These are phyloP conservation scores for Allium fistulosum DNA, from an alignment of 106 monocot genomes.

Conservation along the genomic window DNA sequence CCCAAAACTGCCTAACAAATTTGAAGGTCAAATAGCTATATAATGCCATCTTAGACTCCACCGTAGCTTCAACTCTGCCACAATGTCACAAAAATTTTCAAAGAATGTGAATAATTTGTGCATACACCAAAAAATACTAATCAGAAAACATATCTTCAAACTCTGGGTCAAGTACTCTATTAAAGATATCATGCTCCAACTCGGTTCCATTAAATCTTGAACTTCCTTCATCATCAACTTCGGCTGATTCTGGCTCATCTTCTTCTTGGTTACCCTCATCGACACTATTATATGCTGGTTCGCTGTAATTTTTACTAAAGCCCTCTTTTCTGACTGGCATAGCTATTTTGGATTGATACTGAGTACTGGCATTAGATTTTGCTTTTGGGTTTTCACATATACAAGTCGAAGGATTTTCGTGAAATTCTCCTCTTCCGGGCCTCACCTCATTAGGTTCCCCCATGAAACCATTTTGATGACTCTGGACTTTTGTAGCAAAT, in stretches of 20 bases:
- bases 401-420: slow-evolving; percentile 69
- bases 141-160: background rate
- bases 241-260: background rate
- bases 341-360: background rate
- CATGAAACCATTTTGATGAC: slow-evolving; percentile 72
- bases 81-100: too few species aligned
- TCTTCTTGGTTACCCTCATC: background rate
- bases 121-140: background rate
- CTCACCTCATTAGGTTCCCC: slow-evolving; percentile 81
- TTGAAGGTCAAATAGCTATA: too few species aligned
- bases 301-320: background rate
- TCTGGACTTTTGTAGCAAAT: slow-evolving; percentile 49
- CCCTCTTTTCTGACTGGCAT: background rate
- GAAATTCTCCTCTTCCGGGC: slow-evolving; percentile 88
- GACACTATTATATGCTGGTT: background rate
- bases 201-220: background rate
- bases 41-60: too few species aligned
- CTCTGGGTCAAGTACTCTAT: background rate
- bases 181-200: background rate
- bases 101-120: too few species aligned
- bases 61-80: too few species aligned
- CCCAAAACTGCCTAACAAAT: too few species aligned
- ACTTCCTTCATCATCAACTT: background rate
- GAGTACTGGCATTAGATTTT: background rate
- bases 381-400: slow-evolving; percentile 31